These are phyloP conservation scores for button mushroom (Agaricus bisporus) DNA, from an alignment of 768 basidiomycete genomes.

Conservation along the genomic window DNA sequence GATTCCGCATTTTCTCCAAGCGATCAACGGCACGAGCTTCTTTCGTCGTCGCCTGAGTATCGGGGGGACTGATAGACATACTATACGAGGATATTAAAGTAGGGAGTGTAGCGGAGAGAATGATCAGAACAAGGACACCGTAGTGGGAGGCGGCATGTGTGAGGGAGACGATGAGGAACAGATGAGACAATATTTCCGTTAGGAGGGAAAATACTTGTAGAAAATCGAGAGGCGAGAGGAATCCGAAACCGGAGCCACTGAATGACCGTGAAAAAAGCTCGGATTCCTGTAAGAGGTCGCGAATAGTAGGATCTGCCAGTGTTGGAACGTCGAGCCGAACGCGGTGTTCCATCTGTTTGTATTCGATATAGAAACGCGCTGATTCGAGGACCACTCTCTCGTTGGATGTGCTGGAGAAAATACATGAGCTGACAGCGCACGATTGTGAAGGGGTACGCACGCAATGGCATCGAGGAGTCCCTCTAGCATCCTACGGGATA, in stretches of 20 bases:
- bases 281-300: constrained; percentile 80
- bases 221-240: constrained; percentile 76
- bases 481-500: constrained; percentile 59
- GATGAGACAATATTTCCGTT: constrained; percentile 67
- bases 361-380: constrained; percentile 69
- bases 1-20: constrained; percentile 67
- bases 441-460: constrained; percentile 39
- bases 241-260: constrained; percentile 69
- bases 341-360: constrained; percentile 72
- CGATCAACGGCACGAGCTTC: constrained; percentile 63
- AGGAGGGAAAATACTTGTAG: constrained; percentile 65
- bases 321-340: constrained; percentile 76
- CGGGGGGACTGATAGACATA: constrained; percentile 32
- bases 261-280: constrained; percentile 83
- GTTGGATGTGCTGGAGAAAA: constrained; percentile 49
- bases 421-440: constrained; percentile 10
- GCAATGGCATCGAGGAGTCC: constrained; percentile 63
- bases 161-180: constrained; percentile 62
- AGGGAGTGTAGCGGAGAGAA: constrained; percentile 57
- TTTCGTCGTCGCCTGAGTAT: constrained; percentile 40
- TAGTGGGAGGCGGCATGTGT: constrained; percentile 51
- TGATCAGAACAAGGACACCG: constrained; percentile 52
- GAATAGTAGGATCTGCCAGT: constrained; percentile 62
- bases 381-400: constrained; percentile 70
- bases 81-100: constrained; percentile 48